Conservation (phyloP, 225 moss, liverwort and hornwort genomes). For the Physcomitrellopsis africana region DNA sequence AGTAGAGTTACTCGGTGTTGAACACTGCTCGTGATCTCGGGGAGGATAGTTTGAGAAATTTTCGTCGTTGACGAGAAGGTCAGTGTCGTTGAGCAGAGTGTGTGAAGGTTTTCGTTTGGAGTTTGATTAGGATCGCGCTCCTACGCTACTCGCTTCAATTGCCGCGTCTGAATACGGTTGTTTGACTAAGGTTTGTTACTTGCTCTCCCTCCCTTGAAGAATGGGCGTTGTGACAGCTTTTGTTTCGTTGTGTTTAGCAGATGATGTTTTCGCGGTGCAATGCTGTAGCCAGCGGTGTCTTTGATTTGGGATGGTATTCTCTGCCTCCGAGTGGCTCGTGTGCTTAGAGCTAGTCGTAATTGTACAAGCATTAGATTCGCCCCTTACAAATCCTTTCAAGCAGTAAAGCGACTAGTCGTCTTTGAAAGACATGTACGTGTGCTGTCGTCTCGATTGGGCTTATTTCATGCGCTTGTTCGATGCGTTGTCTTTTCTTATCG, state of each 20-base stretch:
- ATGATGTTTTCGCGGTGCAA: slow-evolving; percentile 1
- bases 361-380: neutral
- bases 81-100: slow-evolving; percentile 29
- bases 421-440: neutral
- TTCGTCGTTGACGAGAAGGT: slow-evolving; percentile 14
- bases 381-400: neutral
- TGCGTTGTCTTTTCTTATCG: neutral
- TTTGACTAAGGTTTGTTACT: slow-evolving; percentile 17
- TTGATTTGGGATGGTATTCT: neutral
- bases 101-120: slow-evolving; percentile 13
- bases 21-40: neutral
- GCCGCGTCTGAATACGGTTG: slow-evolving; percentile 20
- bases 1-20: neutral
- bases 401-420: neutral
- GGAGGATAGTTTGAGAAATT: slow-evolving; percentile 13
- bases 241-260: neutral
- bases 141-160: slow-evolving; percentile 24
- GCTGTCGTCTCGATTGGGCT: slow-evolving; percentile 3
- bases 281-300: slow-evolving; percentile 3
- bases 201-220: neutral
- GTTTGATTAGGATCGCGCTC: slow-evolving; percentile 14
- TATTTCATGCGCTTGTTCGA: neutral
- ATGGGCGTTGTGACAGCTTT: neutral
- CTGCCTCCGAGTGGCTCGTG: slow-evolving; percentile 1
- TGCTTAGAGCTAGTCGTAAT: slow-evolving; percentile 12